Evolutionary conservation across 352 stramenopile species (phyloP).

Genomic region (Phytophthora chlamydospora): DNA sequence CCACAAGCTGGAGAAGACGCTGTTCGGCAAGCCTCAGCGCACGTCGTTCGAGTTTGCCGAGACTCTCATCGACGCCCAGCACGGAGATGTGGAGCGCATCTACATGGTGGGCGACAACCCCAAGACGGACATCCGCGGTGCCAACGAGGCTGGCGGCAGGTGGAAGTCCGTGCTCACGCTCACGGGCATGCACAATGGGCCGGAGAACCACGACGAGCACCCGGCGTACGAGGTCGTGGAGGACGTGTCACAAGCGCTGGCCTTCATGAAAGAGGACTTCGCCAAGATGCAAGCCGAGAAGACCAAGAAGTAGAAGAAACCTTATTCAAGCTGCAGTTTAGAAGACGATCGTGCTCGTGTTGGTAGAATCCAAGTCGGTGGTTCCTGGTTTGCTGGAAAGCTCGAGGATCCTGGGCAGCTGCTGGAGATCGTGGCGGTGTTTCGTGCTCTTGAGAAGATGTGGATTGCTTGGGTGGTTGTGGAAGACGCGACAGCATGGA

Average conservation of each 20-base stretch:
- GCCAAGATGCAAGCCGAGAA: slow-evolving; percentile 34
- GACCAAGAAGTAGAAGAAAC: slow-evolving; percentile 5
- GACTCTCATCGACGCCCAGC: slow-evolving; percentile 75
- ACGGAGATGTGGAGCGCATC: slow-evolving; percentile 66
- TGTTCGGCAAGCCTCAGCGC: slow-evolving; percentile 81
- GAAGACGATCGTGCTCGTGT: not conserved
- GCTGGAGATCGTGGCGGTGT: too few species aligned
- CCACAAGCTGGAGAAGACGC: slow-evolving; percentile 69
- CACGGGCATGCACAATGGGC: slow-evolving; percentile 80
- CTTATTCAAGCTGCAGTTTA: not conserved
- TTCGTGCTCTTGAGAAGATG: too few species aligned
- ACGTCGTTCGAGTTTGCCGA: slow-evolving; percentile 82
- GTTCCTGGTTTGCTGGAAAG: too few species aligned
- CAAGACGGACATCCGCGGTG: slow-evolving; percentile 81
- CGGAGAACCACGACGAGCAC: slow-evolving; percentile 69
- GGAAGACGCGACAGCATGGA: too few species aligned
- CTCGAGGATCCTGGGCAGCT: too few species aligned
- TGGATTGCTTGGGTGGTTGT: too few species aligned
- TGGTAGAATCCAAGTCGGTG: too few species aligned
- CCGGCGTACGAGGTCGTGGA: slow-evolving; percentile 74
- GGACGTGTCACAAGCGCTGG: slow-evolving; percentile 70
- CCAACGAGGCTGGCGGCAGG: slow-evolving; percentile 69
- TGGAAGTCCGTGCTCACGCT: slow-evolving; percentile 89
- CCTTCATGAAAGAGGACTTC: slow-evolving; percentile 85
- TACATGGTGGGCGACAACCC: slow-evolving; percentile 92